These are phyloP conservation scores for Cordyceps javanica DNA, from an alignment of 2,329 filamentous ascomycete genomes.

Conservation along the genomic window DNA sequence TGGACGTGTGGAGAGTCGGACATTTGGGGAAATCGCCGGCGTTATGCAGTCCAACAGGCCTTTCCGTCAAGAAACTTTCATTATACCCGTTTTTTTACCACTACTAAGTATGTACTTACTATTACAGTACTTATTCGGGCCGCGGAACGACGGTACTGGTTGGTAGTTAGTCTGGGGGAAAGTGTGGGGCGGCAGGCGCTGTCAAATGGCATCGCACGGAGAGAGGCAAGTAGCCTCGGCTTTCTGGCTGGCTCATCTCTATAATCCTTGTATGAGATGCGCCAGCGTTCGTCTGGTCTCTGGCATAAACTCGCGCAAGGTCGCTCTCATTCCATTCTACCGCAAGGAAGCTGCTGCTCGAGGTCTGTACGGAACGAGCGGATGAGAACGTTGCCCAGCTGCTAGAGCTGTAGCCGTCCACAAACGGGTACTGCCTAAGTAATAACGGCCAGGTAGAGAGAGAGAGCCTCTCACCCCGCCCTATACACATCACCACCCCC, in stretches of 20 bases:
- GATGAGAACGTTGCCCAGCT: too few species aligned
- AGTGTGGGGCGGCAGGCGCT: not conserved
- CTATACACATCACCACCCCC: not conserved
- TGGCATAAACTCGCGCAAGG: not conserved
- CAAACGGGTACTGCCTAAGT: not conserved
- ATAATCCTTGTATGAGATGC: not conserved
- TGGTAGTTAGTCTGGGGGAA: not conserved
- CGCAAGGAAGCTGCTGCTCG: too few species aligned
- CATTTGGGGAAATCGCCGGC: conserved; percentile 5
- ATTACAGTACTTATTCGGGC: too few species aligned
- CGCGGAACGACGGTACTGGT: too few species aligned
- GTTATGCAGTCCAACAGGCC: not conserved
- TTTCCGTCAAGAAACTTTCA: too few species aligned
- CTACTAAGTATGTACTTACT: too few species aligned
- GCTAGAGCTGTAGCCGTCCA: too few species aligned
- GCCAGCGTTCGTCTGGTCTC: not conserved
- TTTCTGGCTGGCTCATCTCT: not conserved
- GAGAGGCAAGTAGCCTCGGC: not conserved
- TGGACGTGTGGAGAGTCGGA: not conserved
- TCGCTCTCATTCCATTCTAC: too few species aligned
- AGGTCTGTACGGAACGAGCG: too few species aligned
- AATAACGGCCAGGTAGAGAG: not conserved
- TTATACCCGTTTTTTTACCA: too few species aligned
- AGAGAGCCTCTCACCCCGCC: not conserved
- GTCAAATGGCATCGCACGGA: not conserved